phyloP scores from a whole-genome alignment of 2,329 filamentous ascomycete species.

The Cladosporium sp. region DNA sequence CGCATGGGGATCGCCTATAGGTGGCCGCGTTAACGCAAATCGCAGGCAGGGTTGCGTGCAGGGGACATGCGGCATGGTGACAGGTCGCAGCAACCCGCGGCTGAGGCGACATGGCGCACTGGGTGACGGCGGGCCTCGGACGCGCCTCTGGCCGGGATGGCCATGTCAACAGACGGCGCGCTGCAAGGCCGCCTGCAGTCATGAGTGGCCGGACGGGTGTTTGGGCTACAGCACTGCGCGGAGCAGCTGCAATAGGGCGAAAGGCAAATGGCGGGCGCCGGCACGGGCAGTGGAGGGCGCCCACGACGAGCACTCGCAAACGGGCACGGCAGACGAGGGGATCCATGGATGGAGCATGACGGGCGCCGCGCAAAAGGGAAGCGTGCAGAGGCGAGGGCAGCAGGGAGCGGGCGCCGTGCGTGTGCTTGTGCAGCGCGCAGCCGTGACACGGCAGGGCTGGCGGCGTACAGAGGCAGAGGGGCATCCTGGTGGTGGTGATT shows the following conservation, averaged over 20 bases:
- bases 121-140: not conserved
- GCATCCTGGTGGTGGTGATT: too few relatives aligned
- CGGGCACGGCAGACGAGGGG: not conserved
- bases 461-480: too few relatives aligned
- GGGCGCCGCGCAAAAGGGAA: slow-evolving; percentile 6
- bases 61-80: not conserved
- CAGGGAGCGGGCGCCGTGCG: not conserved
- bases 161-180: slow-evolving; percentile 1
- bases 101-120: not conserved
- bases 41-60: slow-evolving; percentile 2
- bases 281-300: not conserved
- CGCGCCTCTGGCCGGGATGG: not conserved
- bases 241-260: not conserved
- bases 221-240: slow-evolving; percentile 1
- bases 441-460: slow-evolving; percentile 3
- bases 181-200: not conserved
- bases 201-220: slow-evolving; percentile 7
- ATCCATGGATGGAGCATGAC: not conserved
- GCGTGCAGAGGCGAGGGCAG: not conserved
- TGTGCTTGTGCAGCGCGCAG: slow-evolving; percentile 2
- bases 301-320: not conserved
- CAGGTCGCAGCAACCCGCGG: not conserved
- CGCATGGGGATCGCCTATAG: slow-evolving; percentile 4
- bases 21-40: not conserved
- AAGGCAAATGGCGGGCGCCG: not conserved